Evolutionary conservation across 306 rosid genomes (phyloP).

Genomic region (Neltuma alba): DNA sequence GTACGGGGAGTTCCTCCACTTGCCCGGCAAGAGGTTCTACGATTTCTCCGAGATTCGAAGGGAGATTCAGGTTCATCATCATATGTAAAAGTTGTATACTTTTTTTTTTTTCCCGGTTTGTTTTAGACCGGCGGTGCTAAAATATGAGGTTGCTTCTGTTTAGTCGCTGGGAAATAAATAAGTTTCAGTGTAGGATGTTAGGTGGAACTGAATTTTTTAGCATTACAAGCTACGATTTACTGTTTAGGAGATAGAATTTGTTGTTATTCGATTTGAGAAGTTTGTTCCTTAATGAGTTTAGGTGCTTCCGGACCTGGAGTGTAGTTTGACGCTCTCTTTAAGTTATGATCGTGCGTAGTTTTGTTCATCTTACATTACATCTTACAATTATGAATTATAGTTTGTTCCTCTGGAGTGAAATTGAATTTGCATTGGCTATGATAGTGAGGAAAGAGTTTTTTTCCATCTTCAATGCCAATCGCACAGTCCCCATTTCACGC

Average conservation of each 20-base stretch:
- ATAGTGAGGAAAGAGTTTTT: neutral
- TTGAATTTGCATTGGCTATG: constrained; percentile 4
- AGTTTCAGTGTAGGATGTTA: neutral
- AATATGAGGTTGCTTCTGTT: neutral
- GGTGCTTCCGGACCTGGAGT: neutral
- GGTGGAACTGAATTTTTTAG: neutral
- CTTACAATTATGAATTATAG: neutral
- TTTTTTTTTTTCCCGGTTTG: too few relatives aligned
- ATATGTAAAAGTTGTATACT: too few relatives aligned
- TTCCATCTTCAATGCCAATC: constrained; percentile 15
- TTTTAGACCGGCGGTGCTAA: neutral
- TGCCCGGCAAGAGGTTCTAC: constrained; percentile 65
- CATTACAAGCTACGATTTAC: neutral
- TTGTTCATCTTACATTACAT: neutral
- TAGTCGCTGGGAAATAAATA: too few relatives aligned
- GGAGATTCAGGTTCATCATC: too few relatives aligned
- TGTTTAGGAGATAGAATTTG: neutral
- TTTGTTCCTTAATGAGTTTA: neutral
- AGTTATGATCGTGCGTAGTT: neutral
- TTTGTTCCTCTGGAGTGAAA: neutral
- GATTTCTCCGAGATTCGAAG: constrained; percentile 86
- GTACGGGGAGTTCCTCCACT: constrained; percentile 94
- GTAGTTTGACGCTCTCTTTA: neutral
- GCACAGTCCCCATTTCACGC: neutral
- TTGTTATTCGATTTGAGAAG: constrained; percentile 15